Evolutionary conservation across 2,329 filamentous ascomycete species (phyloP).

Genomic region (Lizonia empirigonia): DNA sequence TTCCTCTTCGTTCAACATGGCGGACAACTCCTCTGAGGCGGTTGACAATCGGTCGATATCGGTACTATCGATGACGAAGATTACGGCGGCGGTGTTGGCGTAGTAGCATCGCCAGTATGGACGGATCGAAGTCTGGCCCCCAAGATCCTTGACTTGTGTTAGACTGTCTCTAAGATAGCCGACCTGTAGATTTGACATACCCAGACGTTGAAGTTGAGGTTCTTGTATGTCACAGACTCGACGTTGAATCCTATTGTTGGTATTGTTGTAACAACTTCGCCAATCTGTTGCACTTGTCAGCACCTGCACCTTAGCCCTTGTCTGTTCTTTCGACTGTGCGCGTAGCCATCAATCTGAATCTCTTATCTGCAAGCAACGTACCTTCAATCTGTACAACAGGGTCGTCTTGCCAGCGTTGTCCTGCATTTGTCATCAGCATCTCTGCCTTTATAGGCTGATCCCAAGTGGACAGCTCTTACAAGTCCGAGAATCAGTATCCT

Average conservation of each 20-base stretch:
- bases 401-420: conserved; percentile 99
- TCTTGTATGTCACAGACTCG: conserved; percentile 97
- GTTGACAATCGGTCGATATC: conserved; percentile 95
- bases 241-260: conserved; percentile 99
- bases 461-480: conserved; percentile 60
- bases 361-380: conserved; percentile 46
- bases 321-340: background rate
- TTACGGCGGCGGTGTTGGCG: conserved; percentile 95
- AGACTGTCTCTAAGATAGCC: no score
- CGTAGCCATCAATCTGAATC: background rate
- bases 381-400: conserved; percentile 93
- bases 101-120: conserved; percentile 99
- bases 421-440: conserved; percentile 56
- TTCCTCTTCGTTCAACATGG: conserved; percentile 98
- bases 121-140: conserved; percentile 96
- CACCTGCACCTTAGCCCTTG: background rate
- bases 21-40: conserved; percentile 86
- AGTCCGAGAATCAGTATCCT: conserved; percentile 92
- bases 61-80: conserved; percentile 98
- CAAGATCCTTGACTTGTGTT: conserved; percentile 71
- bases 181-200: conserved; percentile 58
- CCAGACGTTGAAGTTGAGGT: conserved; percentile 99
- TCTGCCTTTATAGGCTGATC: background rate
- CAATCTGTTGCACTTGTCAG: conserved; percentile 68
- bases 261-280: conserved; percentile 98